A percentile compares a stretch with the other conserved stretches of the same genome.
Conservation (phyloP, 2,329 filamentous ascomycete genomes). For the Amylocarpus encephaloides region DNA sequence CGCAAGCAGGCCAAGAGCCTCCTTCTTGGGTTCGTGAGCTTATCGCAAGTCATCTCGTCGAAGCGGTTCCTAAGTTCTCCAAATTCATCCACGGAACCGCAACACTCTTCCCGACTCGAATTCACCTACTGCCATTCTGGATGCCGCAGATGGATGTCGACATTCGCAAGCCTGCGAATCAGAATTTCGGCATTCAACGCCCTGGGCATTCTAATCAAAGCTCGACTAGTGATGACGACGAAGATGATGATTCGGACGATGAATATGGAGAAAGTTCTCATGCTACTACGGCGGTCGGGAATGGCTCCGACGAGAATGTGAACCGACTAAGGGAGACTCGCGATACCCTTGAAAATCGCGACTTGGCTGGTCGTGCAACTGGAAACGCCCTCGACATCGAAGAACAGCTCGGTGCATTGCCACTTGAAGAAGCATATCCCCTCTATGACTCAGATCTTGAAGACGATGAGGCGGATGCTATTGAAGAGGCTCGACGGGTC, state of each 20-base stretch:
- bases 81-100: slow-evolving; percentile 98
- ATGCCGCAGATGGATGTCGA: slow-evolving; percentile 98
- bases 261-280: slow-evolving; percentile 30
- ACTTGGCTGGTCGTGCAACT: slow-evolving; percentile 16
- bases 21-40: slow-evolving; percentile 95
- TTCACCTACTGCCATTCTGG: slow-evolving; percentile 92
- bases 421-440: slow-evolving; percentile 63
- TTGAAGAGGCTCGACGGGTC: slow-evolving; percentile 70
- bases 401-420: slow-evolving; percentile 65
- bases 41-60: slow-evolving; percentile 87
- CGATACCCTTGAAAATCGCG: slow-evolving; percentile 22
- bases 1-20: slow-evolving; percentile 87
- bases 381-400: slow-evolving; percentile 64
- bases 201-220: slow-evolving; percentile 68
- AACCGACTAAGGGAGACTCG: slow-evolving; percentile 16
- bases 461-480: slow-evolving; percentile 64
- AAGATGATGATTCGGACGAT: slow-evolving; percentile 64
- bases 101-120: slow-evolving; percentile 76
- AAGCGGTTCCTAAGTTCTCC: slow-evolving; percentile 98
- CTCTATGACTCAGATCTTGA: slow-evolving; percentile 91
- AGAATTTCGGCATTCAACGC: slow-evolving; percentile 85
- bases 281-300: slow-evolving; percentile 8
- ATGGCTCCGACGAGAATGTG: slow-evolving; percentile 18
- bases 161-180: slow-evolving; percentile 85
- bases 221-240: slow-evolving; percentile 69